Conservation (phyloP, 148 eudicot species). For the Oxyria digyna region DNA sequence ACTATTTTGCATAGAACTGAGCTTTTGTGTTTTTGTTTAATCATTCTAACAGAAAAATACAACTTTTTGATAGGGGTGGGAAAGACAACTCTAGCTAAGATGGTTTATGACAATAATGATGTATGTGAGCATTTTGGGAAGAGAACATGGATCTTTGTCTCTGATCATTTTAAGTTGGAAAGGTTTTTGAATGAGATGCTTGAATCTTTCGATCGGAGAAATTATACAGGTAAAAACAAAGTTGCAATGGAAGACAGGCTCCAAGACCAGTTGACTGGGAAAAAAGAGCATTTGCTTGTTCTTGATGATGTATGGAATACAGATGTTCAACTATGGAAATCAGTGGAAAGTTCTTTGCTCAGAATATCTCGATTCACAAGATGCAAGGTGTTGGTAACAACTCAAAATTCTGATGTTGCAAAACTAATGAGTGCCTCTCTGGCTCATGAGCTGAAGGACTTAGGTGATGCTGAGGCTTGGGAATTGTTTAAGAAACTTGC, state of each 20-base stretch:
- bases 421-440: no score
- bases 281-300: background rate
- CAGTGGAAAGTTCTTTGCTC: no score
- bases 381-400: no score
- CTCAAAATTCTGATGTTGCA: no score
- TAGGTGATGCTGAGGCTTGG: background rate
- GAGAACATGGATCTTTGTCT: background rate
- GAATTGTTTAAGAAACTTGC: background rate
- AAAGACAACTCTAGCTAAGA: background rate
- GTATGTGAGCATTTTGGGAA: background rate
- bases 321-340: background rate
- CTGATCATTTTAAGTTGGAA: background rate
- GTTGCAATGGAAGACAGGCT: background rate
- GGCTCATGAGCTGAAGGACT: no score
- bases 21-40: background rate
- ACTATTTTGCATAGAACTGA: background rate
- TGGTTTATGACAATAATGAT: background rate
- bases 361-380: no score
- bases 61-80: background rate
- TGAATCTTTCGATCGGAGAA: background rate
- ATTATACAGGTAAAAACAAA: background rate
- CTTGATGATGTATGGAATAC: background rate
- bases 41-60: background rate
- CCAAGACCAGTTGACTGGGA: background rate
- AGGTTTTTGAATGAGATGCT: constrained; percentile 2